phyloP scores from a whole-genome alignment of 2,329 filamentous ascomycete genomes.

The Trichophyton mentagrophytes region DNA sequence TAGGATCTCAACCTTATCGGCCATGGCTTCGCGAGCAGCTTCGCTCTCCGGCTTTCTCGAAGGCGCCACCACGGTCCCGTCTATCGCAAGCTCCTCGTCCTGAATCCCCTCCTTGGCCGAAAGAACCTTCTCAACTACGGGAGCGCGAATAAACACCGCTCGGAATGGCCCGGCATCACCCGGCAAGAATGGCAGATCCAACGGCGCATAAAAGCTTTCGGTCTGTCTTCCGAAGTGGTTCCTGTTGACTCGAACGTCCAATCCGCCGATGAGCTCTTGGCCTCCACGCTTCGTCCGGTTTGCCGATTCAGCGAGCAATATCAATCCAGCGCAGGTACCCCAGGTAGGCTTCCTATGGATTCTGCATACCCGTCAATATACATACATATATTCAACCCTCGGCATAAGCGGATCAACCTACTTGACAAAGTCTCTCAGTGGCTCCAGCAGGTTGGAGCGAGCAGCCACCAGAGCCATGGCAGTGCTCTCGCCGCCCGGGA shows the following conservation, averaged over 20 bases:
- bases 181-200: conserved; percentile 59
- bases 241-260: conserved; percentile 79
- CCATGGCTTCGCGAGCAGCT: conserved; percentile 33
- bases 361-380: conserved; percentile 33
- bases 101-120: conserved; percentile 40
- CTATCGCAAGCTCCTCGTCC: conserved; percentile 33
- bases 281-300: conserved; percentile 82
- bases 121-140: conserved; percentile 76
- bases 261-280: conserved; percentile 82
- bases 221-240: conserved; percentile 93
- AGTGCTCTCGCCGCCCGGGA: conserved; percentile 91
- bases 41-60: conserved; percentile 36
- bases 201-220: conserved; percentile 71
- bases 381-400: neutral
- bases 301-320: conserved; percentile 75
- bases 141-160: conserved; percentile 86
- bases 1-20: conserved; percentile 45
- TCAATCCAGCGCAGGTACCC: conserved; percentile 93
- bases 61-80: conserved; percentile 46
- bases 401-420: conserved; percentile 30
- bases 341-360: conserved; percentile 69
- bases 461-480: conserved; percentile 80
- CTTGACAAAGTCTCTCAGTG: conserved; percentile 83
- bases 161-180: conserved; percentile 46
- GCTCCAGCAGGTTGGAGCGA: conserved; percentile 68